Conservation (phyloP, 345 rosid genomes). For the Salix suchowensis region DNA sequence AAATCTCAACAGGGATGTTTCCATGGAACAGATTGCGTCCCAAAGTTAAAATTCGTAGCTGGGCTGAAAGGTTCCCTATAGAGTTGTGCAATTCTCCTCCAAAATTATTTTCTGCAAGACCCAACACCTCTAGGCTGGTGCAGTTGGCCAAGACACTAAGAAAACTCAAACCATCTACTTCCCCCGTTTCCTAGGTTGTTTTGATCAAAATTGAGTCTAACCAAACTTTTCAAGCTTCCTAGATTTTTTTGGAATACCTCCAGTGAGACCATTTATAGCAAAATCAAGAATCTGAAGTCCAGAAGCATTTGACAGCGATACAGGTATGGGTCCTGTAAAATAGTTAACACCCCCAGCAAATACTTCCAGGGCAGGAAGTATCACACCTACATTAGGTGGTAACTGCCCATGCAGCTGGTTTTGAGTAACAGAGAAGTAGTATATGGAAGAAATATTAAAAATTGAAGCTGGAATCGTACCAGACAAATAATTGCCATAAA, state of each 20-base stretch:
- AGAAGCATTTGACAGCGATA: constrained; percentile 24
- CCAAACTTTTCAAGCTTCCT: constrained; percentile 10
- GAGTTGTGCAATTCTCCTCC: constrained; percentile 29
- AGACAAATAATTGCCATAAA: constrained; percentile 18
- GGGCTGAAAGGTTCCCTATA: constrained; percentile 17
- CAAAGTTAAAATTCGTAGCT: not conserved
- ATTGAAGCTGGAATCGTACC: constrained; percentile 28
- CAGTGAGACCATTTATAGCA: constrained; percentile 16
- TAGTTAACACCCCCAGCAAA: constrained; percentile 26
- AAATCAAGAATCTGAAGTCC: constrained; percentile 23
- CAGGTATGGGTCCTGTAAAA: constrained; percentile 25
- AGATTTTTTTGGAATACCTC: constrained; percentile 11
- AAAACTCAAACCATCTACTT: constrained; percentile 21
- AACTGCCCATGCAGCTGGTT: constrained; percentile 24
- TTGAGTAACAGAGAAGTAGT: constrained; percentile 6
- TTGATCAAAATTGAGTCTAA: constrained; percentile 21
- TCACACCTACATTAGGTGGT: constrained; percentile 26
- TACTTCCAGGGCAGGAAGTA: constrained; percentile 9
- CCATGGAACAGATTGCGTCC: constrained; percentile 9
- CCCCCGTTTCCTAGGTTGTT: constrained; percentile 20
- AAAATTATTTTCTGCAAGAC: constrained; percentile 5
- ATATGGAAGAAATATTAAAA: constrained; percentile 27
- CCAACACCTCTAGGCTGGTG: constrained; percentile 16
- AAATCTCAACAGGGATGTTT: constrained; percentile 21
- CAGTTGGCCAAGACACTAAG: constrained; percentile 23